Evolutionary conservation across 352 stramenopile species (phyloP).

Genomic region (Globisporangium recalcitrans): DNA sequence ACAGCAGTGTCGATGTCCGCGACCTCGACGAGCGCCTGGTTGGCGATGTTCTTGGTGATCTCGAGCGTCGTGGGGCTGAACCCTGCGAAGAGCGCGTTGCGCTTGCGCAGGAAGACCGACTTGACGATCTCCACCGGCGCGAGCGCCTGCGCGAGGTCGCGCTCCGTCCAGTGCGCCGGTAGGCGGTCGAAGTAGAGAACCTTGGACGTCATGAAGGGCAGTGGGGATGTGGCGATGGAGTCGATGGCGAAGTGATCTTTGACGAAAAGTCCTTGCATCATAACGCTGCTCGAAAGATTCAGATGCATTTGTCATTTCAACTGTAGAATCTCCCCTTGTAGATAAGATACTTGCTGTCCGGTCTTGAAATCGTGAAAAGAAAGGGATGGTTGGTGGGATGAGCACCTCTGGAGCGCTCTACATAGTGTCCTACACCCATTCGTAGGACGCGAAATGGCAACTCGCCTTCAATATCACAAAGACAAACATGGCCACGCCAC

Average conservation of each 20-base stretch:
- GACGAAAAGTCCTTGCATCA: neutral
- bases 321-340: neutral
- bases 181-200: conserved; percentile 50
- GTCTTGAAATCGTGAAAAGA: neutral
- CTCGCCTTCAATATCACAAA: neutral
- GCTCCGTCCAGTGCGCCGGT: conserved; percentile 42
- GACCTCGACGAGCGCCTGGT: conserved; percentile 47
- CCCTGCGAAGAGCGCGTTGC: conserved; percentile 44
- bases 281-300: neutral
- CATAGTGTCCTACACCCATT: neutral
- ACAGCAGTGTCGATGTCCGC: conserved; percentile 26
- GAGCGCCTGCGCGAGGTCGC: conserved; percentile 25
- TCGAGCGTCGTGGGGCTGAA: conserved; percentile 34
- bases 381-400: neutral
- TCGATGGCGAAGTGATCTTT: neutral
- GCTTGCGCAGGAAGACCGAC: conserved; percentile 46
- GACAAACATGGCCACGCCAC: conserved; percentile 5
- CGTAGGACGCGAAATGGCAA: neutral
- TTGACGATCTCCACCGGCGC: conserved; percentile 23
- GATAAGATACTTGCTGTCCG: too few species aligned
- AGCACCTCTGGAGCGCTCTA: neutral
- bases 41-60: conserved; percentile 23
- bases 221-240: neutral
- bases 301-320: neutral
- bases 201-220: conserved; percentile 30